Conservation (phyloP, 1,139 yeast species). For the Kazachstania sp. region DNA sequence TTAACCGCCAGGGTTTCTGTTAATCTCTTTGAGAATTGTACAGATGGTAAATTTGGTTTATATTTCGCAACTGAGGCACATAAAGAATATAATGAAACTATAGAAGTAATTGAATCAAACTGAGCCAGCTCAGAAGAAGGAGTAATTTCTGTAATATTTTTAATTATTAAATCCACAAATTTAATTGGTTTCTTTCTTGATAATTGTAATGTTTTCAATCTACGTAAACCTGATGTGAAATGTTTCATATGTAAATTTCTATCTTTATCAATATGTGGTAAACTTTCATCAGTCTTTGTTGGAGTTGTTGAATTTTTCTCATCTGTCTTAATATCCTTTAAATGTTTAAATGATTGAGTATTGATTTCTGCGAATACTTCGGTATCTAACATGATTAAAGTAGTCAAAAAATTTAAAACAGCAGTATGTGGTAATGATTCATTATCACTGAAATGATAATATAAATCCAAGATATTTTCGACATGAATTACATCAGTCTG, state of each 20-base stretch:
- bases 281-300: background rate
- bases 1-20: constrained; percentile 18
- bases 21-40: constrained; percentile 23
- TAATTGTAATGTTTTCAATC: constrained; percentile 12
- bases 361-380: constrained; percentile 23
- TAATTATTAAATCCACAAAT: constrained; percentile 22
- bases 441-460: constrained; percentile 18
- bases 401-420: constrained; percentile 20
- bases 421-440: constrained; percentile 24
- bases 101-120: constrained; percentile 22
- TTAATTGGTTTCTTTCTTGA: constrained; percentile 18
- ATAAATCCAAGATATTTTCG: constrained; percentile 17
- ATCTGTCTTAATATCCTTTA: constrained; percentile 13
- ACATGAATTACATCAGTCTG: constrained; percentile 10
- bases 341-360: constrained; percentile 16
- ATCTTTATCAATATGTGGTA: constrained; percentile 3
- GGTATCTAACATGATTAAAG: constrained; percentile 21
- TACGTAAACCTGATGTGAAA: constrained; percentile 17
- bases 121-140: constrained; percentile 23
- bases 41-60: constrained; percentile 17
- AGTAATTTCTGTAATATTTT: constrained; percentile 22
- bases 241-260: constrained; percentile 11
- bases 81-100: constrained; percentile 19
- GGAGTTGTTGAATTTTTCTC: background rate
- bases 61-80: constrained; percentile 23